Percentiles rank a stretch among this genome's conserved stretches.
Conservation (phyloP, 73 alveolate species). For the Tetrahymena borealis region DNA sequence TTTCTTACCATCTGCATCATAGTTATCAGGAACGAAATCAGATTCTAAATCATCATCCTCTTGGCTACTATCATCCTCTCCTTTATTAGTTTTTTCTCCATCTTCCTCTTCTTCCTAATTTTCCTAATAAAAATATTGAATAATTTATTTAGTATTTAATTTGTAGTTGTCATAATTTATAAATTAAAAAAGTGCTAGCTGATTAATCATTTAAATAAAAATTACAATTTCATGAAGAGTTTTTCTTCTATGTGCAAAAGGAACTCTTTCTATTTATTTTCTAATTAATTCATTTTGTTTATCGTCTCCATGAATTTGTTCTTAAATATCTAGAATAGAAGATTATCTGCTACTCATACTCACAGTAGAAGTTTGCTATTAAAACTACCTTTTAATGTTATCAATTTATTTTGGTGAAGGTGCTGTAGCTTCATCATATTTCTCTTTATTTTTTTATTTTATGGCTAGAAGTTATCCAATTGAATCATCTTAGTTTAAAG, state of each 20-base stretch:
- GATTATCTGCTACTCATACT: neutral
- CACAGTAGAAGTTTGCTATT: neutral
- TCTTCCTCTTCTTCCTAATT: neutral
- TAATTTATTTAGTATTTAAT: too few species aligned
- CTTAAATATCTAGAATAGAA: neutral
- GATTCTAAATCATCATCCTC: neutral
- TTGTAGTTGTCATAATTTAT: too few species aligned
- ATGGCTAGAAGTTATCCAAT: neutral
- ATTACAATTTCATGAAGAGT: neutral
- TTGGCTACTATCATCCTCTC: neutral
- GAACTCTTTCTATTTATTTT: neutral
- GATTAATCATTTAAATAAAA: neutral
- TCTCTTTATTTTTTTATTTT: neutral
- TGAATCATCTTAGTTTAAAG: too few species aligned
- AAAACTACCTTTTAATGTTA: neutral
- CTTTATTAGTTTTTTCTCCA: neutral
- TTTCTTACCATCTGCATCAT: neutral
- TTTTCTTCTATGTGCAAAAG: neutral
- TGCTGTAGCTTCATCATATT: neutral
- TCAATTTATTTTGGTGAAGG: neutral
- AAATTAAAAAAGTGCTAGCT: neutral
- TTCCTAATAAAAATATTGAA: neutral
- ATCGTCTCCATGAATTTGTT: neutral
- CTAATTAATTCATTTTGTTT: neutral
- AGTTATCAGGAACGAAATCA: neutral